Base-by-base conservation (phyloP, 2,329 filamentous ascomycete genomes). In the Beauveria varroae region DNA sequence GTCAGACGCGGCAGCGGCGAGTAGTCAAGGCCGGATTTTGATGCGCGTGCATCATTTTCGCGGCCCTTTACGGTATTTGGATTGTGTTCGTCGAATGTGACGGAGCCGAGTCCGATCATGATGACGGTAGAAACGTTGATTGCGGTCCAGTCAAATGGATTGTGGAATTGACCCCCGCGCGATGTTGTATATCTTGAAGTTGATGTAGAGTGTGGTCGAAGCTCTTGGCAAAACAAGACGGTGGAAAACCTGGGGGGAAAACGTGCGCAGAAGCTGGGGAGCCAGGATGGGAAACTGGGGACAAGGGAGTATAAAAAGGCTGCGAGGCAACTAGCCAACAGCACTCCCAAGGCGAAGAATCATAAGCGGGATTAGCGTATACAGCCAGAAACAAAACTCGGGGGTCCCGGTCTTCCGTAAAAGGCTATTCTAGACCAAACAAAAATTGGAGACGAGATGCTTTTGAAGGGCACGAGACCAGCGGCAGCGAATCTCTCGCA, bases 41-140 rank as follows among this genome's bases (percentile, higher is more conserved):
- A 69, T 5, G 75, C 74, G 40, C 67, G 62, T 56, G 65, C 67
- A 64, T 69, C 63, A 22, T 66, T 66, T 5, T 64, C 62, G 20
- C 64, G 65, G 56, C 67, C 65, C 63, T 75, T 76, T 60, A 76
- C 76, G 12, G 72, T 69, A 56, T 70, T 67, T n/a, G 75, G 74
- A 53, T 78, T 73, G 61, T 76, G 72, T 62, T 77, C 65, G 68
- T 79, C 77, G 65, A 79, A 79, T 54, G 67, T 67, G 57, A 79
- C 72, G 51, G 58, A 40, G 14, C 58, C 58, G 43, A 61, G 69
- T 46, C 61, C 46, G 24, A 61, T 49, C 63, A 66, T 67, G 53
- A 20, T 49, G 43, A 46, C 30, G 22, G 40, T 57, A 10, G 40
- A 44, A 26, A 30, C 3, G 46, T 20, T 43, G 18, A 18, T 50